Base-by-base conservation (phyloP, 768 basidiomycete species). In the Lyophyllum semitale region DNA sequence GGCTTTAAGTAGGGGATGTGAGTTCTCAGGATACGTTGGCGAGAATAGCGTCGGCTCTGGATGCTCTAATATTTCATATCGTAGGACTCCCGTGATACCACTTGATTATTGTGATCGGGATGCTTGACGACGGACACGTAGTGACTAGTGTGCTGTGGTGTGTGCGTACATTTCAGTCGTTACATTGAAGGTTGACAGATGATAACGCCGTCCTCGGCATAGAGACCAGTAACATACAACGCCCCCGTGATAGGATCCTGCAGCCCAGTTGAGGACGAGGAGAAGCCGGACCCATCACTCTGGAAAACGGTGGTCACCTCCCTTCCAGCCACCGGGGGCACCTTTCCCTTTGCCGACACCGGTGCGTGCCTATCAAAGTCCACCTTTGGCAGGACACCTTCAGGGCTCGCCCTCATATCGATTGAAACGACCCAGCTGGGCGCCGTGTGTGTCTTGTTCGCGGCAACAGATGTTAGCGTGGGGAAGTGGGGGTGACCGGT, bases 401-500 rank as follows among this genome's bases (percentile, higher is more conserved):
- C 32, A 33, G 41, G 26, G 32, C 54, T 56, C 27, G 48, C 12
- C 32, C 66, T 58, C 22, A 68, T 63, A 59, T 75, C 51, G 53
- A 89, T 70, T 2, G 77, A 71, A 3, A 81, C 68, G 3, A 82
- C 76, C 88, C 89, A 90, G 55, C 86, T 88, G 3, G 83, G 77
- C 1, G 84, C 68, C 0, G 57, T 72, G 1, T 64, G 72, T 0
- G 76, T 67, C 58, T 76, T 73, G 58, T 77, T 77, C 26, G 67
- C 75, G 4, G 81, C 81, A 2, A 87, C 70, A 4, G 61, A 60
- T 20, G 68, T 59, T 26, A 89, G 65, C 17, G 78, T 71, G 0
- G 78, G 80, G 68, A 88, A 87, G 65, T 86, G 76, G 0, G 88
- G 83, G 60, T 89, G 88, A 1, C 88, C 88, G 0, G 83, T 73